A percentile compares a stretch with the other conserved stretches of the same genome.
These are phyloP conservation scores for Canna indica DNA, from an alignment of 176 grass and related monocot genomes.

Conservation along the genomic window DNA sequence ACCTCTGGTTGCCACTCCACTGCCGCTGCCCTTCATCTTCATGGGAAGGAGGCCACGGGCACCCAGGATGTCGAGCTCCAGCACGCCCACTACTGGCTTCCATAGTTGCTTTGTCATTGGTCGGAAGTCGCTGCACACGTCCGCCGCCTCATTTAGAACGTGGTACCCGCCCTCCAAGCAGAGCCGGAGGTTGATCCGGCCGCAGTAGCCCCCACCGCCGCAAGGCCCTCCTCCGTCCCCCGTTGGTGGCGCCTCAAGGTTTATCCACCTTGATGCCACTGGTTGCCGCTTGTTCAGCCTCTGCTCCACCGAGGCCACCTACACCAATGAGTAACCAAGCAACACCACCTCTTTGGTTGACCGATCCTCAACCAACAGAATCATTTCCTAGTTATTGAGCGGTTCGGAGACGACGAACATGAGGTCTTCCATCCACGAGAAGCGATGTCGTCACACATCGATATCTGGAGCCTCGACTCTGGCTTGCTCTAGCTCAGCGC, in stretches of 20 bases:
- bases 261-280: constrained; percentile 62
- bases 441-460: constrained; percentile 56
- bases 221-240: background rate
- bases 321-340: constrained; percentile 46
- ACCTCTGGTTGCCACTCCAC: constrained; percentile 24
- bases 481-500: constrained; percentile 54
- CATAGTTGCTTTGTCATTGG: constrained; percentile 93
- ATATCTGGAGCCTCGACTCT: constrained; percentile 72
- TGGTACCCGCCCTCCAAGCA: constrained; percentile 85
- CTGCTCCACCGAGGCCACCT: constrained; percentile 56
- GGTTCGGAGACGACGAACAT: constrained; percentile 85
- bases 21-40: constrained; percentile 55
- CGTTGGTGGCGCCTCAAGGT: constrained; percentile 25
- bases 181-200: constrained; percentile 67
- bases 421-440: constrained; percentile 84
- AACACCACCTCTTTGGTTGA: constrained; percentile 58
- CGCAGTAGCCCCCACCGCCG: constrained; percentile 35
- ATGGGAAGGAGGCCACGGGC: constrained; percentile 78
- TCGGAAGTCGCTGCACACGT: too few species aligned
- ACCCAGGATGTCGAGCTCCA: constrained; percentile 75
- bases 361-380: constrained; percentile 74
- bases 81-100: constrained; percentile 65
- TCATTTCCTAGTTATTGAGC: constrained; percentile 37
- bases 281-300: constrained; percentile 71
- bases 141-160: constrained; percentile 84